Conservation (phyloP, 768 basidiomycete species). For the Crassisporium funariophilum region DNA sequence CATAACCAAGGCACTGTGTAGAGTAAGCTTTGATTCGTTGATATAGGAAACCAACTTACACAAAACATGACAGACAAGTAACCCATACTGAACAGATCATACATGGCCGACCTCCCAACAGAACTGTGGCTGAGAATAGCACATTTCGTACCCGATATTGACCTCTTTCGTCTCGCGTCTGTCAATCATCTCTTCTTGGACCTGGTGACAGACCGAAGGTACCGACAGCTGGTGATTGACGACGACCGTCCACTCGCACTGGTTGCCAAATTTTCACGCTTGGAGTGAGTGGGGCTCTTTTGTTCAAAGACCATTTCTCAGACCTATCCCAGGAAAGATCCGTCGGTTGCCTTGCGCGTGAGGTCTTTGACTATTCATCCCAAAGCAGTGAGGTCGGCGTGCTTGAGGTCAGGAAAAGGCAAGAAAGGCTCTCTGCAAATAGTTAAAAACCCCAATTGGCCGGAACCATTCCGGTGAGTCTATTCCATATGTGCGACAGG, state of each 20-base stretch:
- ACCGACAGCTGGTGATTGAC: slow-evolving; percentile 20
- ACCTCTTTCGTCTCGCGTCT: slow-evolving; percentile 13
- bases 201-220: slow-evolving; percentile 17
- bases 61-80: too few species aligned
- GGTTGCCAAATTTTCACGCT: slow-evolving; percentile 7
- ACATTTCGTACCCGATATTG: slow-evolving; percentile 17
- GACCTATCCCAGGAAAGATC: slow-evolving; percentile 8
- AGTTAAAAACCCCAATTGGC: slow-evolving; percentile 13
- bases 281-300: slow-evolving; percentile 19
- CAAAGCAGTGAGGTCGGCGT: slow-evolving; percentile 22
- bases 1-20: too few species aligned
- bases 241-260: slow-evolving; percentile 16
- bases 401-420: slow-evolving; percentile 14
- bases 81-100: not conserved
- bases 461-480: slow-evolving; percentile 16
- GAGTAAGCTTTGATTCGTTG: too few species aligned
- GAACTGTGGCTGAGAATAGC: slow-evolving; percentile 27
- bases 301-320: not conserved
- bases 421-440: slow-evolving; percentile 5
- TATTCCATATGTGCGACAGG: not conserved
- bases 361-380: slow-evolving; percentile 20
- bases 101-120: slow-evolving; percentile 16
- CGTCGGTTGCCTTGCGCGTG: slow-evolving; percentile 14
- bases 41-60: too few species aligned
- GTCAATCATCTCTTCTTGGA: slow-evolving; percentile 20